Evolutionary conservation across 768 basidiomycete genomes (phyloP), one percentile per base, ranked within the genome.

Genomic region (Gelatoporia subvermispora): DNA sequence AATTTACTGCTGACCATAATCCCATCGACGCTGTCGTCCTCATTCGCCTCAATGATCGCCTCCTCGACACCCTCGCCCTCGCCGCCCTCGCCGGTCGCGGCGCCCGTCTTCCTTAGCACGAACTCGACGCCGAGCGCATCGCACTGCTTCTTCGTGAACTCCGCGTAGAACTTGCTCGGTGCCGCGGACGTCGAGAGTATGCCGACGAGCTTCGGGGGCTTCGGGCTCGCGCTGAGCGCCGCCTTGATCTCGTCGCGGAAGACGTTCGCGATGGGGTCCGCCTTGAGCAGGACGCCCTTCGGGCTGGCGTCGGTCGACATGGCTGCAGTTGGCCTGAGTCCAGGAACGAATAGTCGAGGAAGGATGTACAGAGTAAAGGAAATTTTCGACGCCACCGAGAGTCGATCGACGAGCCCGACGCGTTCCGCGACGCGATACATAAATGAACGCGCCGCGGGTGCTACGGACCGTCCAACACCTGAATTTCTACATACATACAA

Each of bases 21-120:
- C 8, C 95, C 95, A 67, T 95, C 82, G 9, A 95, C 81, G 47
- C 72, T 74, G 13, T 72, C 71, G 60, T 98, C 93, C 52, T 88
- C 87, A 61, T 99, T 99, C 8, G 94, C 93, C 60, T 93, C 89
- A 25, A 97, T 84, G 56, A 98, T 95, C 8, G 89, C 94, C 65
- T 95, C 90, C 65, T 99, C 96, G 8, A 93, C 93, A 10, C 90
- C 93, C 24, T 93, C 91, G 0, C 90, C 90, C 39, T 89, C 87
- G 0, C 73, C 79, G 20, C 76, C 74, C 3, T 70, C 71, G 20
- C 74, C 73, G 20, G 74, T 67, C 3, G 84, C 83, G 4, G 79
- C 76, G 0, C 88, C 91, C 7, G 82, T 84, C 51, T 70, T 72
- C 58, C 81, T 82, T 50, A 99, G 73, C 43, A 89, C 82, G 63